Evolutionary conservation across 768 basidiomycete genomes (phyloP).

Genomic region (Amanita pallidorosea): DNA sequence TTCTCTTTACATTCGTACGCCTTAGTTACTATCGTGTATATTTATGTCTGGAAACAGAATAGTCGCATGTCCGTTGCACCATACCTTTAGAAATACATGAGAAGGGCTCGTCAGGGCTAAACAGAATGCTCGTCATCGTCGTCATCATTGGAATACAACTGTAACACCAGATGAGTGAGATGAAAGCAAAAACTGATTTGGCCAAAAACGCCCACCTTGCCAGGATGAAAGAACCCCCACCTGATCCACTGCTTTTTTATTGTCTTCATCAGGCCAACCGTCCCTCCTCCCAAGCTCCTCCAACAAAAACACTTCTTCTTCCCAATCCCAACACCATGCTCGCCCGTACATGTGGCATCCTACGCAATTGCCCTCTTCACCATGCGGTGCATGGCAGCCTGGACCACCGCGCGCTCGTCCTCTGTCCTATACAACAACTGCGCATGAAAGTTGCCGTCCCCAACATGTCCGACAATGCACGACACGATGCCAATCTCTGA

Average conservation of each 20-base stretch:
- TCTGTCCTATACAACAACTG: conserved; percentile 48
- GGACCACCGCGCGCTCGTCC: conserved; percentile 33
- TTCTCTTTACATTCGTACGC: too few relatives aligned
- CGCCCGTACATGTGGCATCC: conserved; percentile 77
- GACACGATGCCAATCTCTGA: conserved; percentile 41
- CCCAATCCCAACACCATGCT: conserved; percentile 83
- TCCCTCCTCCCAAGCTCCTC: conserved; percentile 76
- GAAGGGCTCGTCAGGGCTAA: too few relatives aligned
- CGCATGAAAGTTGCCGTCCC: conserved; percentile 50
- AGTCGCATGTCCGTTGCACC: too few relatives aligned
- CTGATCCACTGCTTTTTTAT: conserved; percentile 73
- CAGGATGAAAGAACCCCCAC: conserved; percentile 73
- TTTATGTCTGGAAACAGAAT: too few relatives aligned
- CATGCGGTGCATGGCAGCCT: conserved; percentile 45
- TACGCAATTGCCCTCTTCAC: conserved; percentile 56
- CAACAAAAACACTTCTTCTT: conserved; percentile 72
- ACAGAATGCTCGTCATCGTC: too few relatives aligned
- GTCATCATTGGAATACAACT: too few relatives aligned
- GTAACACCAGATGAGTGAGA: too few relatives aligned
- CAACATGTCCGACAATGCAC: conserved; percentile 68
- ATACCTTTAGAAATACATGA: too few relatives aligned
- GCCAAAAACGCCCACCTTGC: conserved; percentile 40
- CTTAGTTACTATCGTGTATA: too few relatives aligned
- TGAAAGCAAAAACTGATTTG: too few relatives aligned
- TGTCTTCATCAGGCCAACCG: conserved; percentile 74